phyloP scores from a whole-genome alignment of 371 early-diverging fungal genomes.

The Mucor plumbeus region DNA sequence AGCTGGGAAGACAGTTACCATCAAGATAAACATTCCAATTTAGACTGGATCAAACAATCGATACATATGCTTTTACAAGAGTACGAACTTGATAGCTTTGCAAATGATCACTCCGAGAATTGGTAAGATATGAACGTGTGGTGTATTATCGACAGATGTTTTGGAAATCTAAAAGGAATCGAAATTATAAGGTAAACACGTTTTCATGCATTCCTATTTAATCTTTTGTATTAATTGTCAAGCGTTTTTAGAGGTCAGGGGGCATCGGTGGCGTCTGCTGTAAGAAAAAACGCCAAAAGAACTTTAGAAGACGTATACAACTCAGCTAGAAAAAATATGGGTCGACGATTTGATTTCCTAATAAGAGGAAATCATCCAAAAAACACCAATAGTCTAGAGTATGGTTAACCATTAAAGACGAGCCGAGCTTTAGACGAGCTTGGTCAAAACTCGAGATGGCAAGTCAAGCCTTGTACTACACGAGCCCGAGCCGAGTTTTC shows the following conservation, averaged over 20 bases:
- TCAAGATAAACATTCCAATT: constrained; percentile 30
- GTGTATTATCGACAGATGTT: constrained; percentile 29
- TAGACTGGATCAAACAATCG: constrained; percentile 32
- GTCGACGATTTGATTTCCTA: constrained; percentile 22
- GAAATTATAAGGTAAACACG: constrained; percentile 23
- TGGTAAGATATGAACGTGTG: constrained; percentile 29
- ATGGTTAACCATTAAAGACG: no score
- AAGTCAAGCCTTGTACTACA: no score
- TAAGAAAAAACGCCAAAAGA: constrained; percentile 33
- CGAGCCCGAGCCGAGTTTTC: no score
- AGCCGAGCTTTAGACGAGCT: no score
- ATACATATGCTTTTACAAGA: constrained; percentile 27
- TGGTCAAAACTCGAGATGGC: no score
- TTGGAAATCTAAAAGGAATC: constrained; percentile 27
- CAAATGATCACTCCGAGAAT: constrained; percentile 30
- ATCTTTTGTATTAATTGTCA: constrained; percentile 30
- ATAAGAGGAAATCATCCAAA: no score
- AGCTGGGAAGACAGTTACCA: constrained; percentile 28
- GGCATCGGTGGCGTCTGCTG: constrained; percentile 29
- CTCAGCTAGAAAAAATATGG: constrained; percentile 15
- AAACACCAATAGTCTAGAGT: no score
- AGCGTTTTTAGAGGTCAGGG: constrained; percentile 29
- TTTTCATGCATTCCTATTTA: constrained; percentile 29
- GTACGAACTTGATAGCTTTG: constrained; percentile 28
- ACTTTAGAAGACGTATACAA: constrained; percentile 28